Evolutionary conservation across 768 basidiomycete genomes (phyloP).

Genomic region (Phlebiopsis gigantea): DNA sequence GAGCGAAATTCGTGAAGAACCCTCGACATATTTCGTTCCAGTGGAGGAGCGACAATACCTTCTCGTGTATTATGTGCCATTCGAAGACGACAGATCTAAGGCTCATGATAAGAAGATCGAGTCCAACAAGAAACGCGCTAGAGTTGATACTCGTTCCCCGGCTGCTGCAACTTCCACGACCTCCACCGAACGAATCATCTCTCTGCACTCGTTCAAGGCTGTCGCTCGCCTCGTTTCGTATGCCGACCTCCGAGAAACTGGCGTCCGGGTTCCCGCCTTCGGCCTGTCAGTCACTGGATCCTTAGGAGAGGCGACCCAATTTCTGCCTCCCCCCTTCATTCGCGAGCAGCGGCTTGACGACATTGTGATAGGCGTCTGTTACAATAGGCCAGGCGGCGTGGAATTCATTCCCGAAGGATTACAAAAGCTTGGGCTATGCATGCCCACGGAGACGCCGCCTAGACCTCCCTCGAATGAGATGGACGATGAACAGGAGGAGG

Average conservation of each 20-base stretch:
- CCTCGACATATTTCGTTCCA: conserved; percentile 29
- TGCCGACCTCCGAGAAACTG: conserved; percentile 65
- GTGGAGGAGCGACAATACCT: conserved; percentile 61
- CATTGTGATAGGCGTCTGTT: conserved; percentile 56
- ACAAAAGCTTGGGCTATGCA: conserved; percentile 66
- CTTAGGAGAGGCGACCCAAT: conserved; percentile 35
- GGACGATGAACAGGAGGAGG: conserved; percentile 38
- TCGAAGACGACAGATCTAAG: conserved; percentile 24
- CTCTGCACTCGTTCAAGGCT: conserved; percentile 63
- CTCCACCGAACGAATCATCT: conserved; percentile 36
- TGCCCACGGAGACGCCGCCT: conserved; percentile 15
- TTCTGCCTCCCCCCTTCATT: conserved; percentile 29
- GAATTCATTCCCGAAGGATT: conserved; percentile 81
- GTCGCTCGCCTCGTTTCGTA: conserved; percentile 71
- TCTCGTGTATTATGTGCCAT: conserved; percentile 75
- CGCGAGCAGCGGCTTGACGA: conserved; percentile 33
- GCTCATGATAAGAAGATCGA: conserved; percentile 22
- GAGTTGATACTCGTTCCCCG: conserved; percentile 17
- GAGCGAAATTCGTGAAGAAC: conserved; percentile 16
- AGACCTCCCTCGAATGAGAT: conserved; percentile 21
- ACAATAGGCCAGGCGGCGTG: conserved; percentile 59
- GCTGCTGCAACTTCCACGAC: conserved; percentile 24
- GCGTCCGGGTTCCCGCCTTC: conserved; percentile 66
- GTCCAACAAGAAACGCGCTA: conserved; percentile 39
- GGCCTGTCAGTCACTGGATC: conserved; percentile 65